Percentiles rank a stretch among this genome's conserved stretches.
phyloP scores from a whole-genome alignment of 208 protist genomes.

The Trichomonas gallinae region DNA sequence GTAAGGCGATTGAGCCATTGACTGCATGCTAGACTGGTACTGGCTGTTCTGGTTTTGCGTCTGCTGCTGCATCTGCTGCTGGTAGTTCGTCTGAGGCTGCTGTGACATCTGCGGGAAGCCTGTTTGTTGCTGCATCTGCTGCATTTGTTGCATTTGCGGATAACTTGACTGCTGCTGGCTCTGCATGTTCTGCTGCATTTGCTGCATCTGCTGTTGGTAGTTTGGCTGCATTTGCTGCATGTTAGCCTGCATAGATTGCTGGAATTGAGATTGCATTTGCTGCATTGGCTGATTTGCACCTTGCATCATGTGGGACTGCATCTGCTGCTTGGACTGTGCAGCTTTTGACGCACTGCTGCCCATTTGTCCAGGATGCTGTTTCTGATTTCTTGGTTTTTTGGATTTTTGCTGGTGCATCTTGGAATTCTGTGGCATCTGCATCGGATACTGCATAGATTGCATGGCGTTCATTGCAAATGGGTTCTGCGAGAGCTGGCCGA shows the following conservation, averaged over 20 bases:
- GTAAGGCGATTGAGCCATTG: background rate
- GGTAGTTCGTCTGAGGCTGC: background rate
- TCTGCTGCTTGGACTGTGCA: background rate
- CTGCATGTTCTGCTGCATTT: background rate
- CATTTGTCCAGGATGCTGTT: background rate
- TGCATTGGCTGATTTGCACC: background rate
- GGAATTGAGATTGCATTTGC: background rate
- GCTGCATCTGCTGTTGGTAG: background rate
- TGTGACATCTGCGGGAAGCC: background rate
- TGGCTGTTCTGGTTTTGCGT: background rate
- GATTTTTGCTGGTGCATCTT: background rate
- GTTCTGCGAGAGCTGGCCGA: background rate
- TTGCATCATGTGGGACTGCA: background rate
- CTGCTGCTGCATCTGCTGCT: background rate
- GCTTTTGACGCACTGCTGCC: background rate
- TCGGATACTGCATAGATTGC: background rate
- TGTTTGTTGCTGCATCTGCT: background rate
- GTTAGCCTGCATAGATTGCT: background rate
- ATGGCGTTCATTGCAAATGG: background rate
- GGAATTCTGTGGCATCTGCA: background rate
- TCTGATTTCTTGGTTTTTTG: background rate
- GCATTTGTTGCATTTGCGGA: background rate
- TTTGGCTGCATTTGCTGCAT: background rate
- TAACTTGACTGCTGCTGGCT: background rate
- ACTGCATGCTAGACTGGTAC: background rate